These are phyloP conservation scores for Marsdenia floribunda DNA, from an alignment of 257 asterid genomes.

Conservation along the genomic window DNA sequence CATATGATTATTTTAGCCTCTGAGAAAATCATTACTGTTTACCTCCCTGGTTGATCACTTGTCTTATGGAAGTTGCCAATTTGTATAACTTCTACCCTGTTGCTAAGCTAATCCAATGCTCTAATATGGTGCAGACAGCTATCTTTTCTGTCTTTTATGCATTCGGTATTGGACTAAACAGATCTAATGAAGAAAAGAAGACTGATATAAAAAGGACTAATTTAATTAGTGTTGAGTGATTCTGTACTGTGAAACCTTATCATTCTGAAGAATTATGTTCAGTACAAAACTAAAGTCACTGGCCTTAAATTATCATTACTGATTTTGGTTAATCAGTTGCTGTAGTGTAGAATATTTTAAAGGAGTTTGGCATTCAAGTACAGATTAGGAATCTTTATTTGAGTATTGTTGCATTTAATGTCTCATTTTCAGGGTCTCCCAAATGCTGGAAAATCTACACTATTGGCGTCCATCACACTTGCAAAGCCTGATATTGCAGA, in stretches of 20 bases:
- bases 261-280: background rate
- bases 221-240: background rate
- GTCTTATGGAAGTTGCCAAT: background rate
- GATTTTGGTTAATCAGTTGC: background rate
- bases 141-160: background rate
- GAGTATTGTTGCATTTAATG: slow-evolving; percentile 13
- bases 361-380: background rate
- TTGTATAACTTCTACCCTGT: background rate
- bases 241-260: background rate
- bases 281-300: background rate
- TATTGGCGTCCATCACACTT: slow-evolving; percentile 76
- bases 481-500: slow-evolving; percentile 98
- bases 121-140: background rate
- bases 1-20: background rate
- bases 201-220: background rate
- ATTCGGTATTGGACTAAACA: background rate
- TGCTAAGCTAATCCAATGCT: background rate
- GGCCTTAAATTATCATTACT: background rate
- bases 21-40: background rate
- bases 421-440: slow-evolving; percentile 75
- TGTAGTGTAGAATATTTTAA: background rate
- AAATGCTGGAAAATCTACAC: slow-evolving; percentile 95
- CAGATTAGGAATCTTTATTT: background rate
- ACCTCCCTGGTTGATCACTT: background rate
- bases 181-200: background rate